These are phyloP conservation scores for Trichoderma oligosporum DNA, from an alignment of 2,329 filamentous ascomycete species.

Conservation along the genomic window DNA sequence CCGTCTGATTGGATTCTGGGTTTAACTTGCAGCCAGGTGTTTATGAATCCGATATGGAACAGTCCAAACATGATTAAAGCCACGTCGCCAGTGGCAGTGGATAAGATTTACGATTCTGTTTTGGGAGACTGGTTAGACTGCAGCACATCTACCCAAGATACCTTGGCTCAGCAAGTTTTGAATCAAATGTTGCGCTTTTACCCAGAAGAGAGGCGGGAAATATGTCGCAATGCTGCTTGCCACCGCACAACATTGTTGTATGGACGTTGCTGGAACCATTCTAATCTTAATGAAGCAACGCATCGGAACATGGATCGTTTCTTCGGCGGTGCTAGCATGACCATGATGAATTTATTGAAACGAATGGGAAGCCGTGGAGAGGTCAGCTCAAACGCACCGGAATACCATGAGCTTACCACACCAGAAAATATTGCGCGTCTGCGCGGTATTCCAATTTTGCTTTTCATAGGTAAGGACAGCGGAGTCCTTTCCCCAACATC, in stretches of 20 bases:
- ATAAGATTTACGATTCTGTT: constrained; percentile 45
- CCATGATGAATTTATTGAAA: constrained; percentile 54
- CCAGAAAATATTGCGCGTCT: constrained; percentile 48
- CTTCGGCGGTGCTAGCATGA: constrained; percentile 61
- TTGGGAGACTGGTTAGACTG: constrained; percentile 56
- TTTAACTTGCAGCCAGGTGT: constrained; percentile 57
- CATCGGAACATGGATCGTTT: constrained; percentile 59
- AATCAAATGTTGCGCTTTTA: constrained; percentile 58
- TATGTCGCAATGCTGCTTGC: constrained; percentile 59
- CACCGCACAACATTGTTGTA: constrained; percentile 59
- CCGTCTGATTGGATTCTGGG: constrained; percentile 54
- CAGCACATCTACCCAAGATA: constrained; percentile 41
- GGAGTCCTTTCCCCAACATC: constrained; percentile 52
- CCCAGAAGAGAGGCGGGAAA: constrained; percentile 51
- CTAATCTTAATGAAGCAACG: constrained; percentile 62
- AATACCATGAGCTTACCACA: constrained; percentile 46
- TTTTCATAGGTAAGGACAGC: constrained; percentile 56
- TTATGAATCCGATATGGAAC: constrained; percentile 60
- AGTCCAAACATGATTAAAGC: constrained; percentile 55
- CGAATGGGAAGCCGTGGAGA: constrained; percentile 49
- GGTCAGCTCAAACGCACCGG: constrained; percentile 50
- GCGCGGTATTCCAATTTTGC: constrained; percentile 50
- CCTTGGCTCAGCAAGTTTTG: constrained; percentile 46
- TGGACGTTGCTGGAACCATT: constrained; percentile 60
- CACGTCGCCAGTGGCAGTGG: constrained; percentile 45